A percentile compares a stretch with the other conserved stretches of the same genome.
These are phyloP conservation scores for Globisporangium barbulae DNA, from an alignment of 352 stramenopile genomes.

Conservation along the genomic window DNA sequence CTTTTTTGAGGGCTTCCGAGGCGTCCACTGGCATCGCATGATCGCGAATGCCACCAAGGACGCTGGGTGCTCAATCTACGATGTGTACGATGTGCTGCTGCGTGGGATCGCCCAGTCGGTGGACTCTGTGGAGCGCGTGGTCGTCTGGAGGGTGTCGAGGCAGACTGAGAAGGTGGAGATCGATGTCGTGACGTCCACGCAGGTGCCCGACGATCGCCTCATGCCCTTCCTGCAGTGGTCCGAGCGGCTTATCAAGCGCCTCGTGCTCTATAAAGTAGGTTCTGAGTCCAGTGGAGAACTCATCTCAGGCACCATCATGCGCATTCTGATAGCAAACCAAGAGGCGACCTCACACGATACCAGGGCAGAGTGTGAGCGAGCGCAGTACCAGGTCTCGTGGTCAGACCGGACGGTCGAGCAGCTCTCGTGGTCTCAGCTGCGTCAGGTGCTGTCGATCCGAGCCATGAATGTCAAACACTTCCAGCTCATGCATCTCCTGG, in stretches of 20 bases:
- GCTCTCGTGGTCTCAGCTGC: conserved; percentile 45
- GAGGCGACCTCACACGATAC: neutral
- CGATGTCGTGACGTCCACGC: conserved; percentile 46
- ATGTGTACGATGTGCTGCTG: conserved; percentile 55
- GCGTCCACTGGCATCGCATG: conserved; percentile 51
- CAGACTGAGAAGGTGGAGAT: conserved; percentile 24
- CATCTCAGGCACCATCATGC: conserved; percentile 33
- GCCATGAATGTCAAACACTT: conserved; percentile 72
- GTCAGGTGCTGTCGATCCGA: conserved; percentile 53
- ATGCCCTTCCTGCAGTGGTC: conserved; percentile 54
- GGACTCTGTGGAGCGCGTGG: conserved; percentile 35
- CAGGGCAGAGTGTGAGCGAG: conserved; percentile 27
- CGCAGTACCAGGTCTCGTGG: conserved; percentile 59
- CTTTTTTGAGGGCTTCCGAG: conserved; percentile 47
- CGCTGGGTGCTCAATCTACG: conserved; percentile 31
- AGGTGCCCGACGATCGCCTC: conserved; percentile 56
- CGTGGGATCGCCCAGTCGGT: conserved; percentile 43
- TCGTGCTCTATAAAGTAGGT: conserved; percentile 54
- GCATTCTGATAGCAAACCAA: conserved; percentile 14
- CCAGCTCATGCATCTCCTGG: conserved; percentile 42
- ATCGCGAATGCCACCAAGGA: conserved; percentile 43
- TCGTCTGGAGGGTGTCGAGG: conserved; percentile 50
- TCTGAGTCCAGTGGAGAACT: conserved; percentile 11
- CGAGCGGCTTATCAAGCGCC: conserved; percentile 58
- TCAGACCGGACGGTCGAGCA: conserved; percentile 41